Percentiles rank a stretch among this genome's conserved stretches.
Conservation (phyloP, 1,284 basidiomycete genomes). For the Pseudozyma pruni region DNA sequence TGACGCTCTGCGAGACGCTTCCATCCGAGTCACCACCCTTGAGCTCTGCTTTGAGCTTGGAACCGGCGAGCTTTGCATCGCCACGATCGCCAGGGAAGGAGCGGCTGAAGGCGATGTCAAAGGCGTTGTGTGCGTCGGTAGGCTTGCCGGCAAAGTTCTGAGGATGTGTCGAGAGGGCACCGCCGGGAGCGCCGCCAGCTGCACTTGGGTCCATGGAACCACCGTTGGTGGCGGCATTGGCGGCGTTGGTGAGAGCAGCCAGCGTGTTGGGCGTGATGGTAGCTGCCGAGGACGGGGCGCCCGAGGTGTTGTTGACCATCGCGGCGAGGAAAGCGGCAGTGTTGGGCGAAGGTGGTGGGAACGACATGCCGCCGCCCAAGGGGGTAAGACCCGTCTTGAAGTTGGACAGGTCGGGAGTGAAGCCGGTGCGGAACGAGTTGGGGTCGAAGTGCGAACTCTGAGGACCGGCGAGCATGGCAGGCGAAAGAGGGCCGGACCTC, state of each 20-base stretch:
- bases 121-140: slow-evolving; percentile 39
- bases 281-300: slow-evolving; percentile 45
- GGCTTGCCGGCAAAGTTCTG: slow-evolving; percentile 43
- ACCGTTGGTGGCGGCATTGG: slow-evolving; percentile 7
- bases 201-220: slow-evolving; percentile 28
- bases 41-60: slow-evolving; percentile 44
- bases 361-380: slow-evolving; percentile 71
- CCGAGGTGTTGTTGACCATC: slow-evolving; percentile 76
- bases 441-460: slow-evolving; percentile 76
- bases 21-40: slow-evolving; percentile 17
- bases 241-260: slow-evolving; percentile 43
- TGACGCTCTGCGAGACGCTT: slow-evolving; percentile 33
- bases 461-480: slow-evolving; percentile 93
- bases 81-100: slow-evolving; percentile 27
- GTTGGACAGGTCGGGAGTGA: slow-evolving; percentile 76
- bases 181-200: slow-evolving; percentile 3
- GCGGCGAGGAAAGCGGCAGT: slow-evolving; percentile 93
- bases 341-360: slow-evolving; percentile 84
- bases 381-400: slow-evolving; percentile 72
- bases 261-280: slow-evolving; percentile 85
- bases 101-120: slow-evolving; percentile 55
- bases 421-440: slow-evolving; percentile 75
- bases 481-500: slow-evolving; percentile 87
- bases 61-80: slow-evolving; percentile 15
- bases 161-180: slow-evolving; percentile 36